Evolutionary conservation across 1,139 yeast species (phyloP), one percentile per base, ranked within the genome.

Genomic region (Yamadazyma siamensis): DNA sequence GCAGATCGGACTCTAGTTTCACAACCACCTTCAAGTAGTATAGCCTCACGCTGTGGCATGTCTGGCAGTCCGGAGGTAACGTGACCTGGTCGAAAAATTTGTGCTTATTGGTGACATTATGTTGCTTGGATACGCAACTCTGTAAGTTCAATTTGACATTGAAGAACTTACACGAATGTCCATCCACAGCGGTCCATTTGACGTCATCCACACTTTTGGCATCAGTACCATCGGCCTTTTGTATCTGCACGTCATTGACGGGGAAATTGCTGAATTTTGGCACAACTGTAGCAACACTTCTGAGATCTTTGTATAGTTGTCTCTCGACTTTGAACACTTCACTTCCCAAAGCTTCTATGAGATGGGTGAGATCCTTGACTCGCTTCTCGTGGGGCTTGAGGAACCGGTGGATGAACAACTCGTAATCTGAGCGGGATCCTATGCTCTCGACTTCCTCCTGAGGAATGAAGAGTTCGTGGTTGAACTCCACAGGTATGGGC

Each of bases 31-130:
- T 65, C 14, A 65, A 39, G 32, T 71, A 69, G 46, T 77, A 76
- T 26, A 73, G 47, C 40, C 84, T 59, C 6, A 77, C 65, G 33
- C 75, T 59, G 28, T 70, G 50, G 48, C 84, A 78, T 27, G 66
- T 66, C 47, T 78, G 83, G 49, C 75, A 74, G 38, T 65, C 69
- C 1, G 84, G 84, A 3, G 75, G 66, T 37, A 78, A 52, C 0
- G 80, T 71, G 31, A 56, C 46, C 33, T 39, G 43, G 35, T 48
- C 65, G 37, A 50, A 58, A 23, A 61, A 60, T 19, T 49, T 49
- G 19, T 25, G 21, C n/a, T 28, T 10, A 21, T 42, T 40, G 7
- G 39, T 42, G 5, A 26, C 23, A 14, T 41, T 41, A 6, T 46
- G 33, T 5, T 53, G 53, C 39, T 61, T 61, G 16, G 59, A 40